Evolutionary conservation across 257 asterid genomes (phyloP).

Genomic region (Fraxinus excelsior): DNA sequence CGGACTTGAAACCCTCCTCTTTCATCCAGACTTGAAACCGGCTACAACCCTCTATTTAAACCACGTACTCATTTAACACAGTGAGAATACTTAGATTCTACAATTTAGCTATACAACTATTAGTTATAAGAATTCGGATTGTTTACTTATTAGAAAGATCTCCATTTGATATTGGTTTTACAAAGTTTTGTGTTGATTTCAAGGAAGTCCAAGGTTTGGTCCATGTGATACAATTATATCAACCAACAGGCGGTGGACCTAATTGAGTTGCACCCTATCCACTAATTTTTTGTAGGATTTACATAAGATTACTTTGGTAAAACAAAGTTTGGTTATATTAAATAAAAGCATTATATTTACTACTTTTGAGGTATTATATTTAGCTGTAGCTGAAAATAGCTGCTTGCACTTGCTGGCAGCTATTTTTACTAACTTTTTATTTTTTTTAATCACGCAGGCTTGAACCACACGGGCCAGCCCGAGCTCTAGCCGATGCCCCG

Average conservation of each 20-base stretch:
- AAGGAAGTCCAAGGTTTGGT: conserved; percentile 38
- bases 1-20: no score
- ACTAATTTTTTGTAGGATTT: not conserved
- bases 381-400: no score
- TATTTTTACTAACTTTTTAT: no score
- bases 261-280: conserved; percentile 11
- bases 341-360: not conserved
- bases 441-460: no score
- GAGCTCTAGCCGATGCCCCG: no score
- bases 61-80: no score
- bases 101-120: no score
- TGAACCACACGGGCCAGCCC: no score
- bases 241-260: conserved; percentile 27
- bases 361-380: not conserved
- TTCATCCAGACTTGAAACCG: no score
- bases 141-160: not conserved
- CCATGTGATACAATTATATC: conserved; percentile 27
- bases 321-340: not conserved
- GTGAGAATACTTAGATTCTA: no score
- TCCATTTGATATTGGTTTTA: conserved; percentile 21
- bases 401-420: no score
- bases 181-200: conserved; percentile 29
- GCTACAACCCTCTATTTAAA: no score
- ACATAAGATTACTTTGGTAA: not conserved
- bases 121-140: not conserved